Base-by-base conservation (phyloP, 2,329 filamentous ascomycete species). In the Ophiostoma piceae region DNA sequence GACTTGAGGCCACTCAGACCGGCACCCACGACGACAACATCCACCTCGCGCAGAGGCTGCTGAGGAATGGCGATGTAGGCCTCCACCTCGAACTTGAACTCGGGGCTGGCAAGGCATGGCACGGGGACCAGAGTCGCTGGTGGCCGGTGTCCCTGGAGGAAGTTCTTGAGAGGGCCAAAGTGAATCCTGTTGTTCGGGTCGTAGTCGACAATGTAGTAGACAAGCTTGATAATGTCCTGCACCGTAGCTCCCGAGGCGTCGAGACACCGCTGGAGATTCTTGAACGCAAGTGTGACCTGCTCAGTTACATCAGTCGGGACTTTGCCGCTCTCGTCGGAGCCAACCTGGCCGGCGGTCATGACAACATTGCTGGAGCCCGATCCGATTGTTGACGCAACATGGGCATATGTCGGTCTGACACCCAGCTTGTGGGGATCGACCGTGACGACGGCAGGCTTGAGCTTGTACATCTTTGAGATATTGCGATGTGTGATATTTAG, bases 181-280 rank as follows among this genome's bases (percentile, higher is more conserved):
- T 72, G 71, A n/a, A 66, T 16, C 2, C 70, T 68, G 65, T 70
- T 69, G n/a, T 57, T 43, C 16, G 67, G 43, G 51, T 71, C 70
- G 65, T 71, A 72, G 71, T 70, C 68, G 26, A 72, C 71, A 69
- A 72, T 70, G 68, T 72, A 72, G 69, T 72, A 72, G 26, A 67
- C 70, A 16, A 71, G 66, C 69, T 72, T 72, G 67, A 69, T 60
- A n/a, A 72, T 67, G 39, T 72, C 71, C 8, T 37, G 22, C 2
- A 68, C 60, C 1, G 64, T 69, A 5, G 71, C 71, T 14, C 71
- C 71, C 9, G 66, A 37, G 2, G 71, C 69, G 2, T 60, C 66
- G 3, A 72, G 66, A 37, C 57, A 66, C 12, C 57, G 67, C 26
- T 67, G 22, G 11, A 72, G 67, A 51, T 68, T 60, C 1, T 16